Evolutionary conservation across 306 rosid genomes (phyloP).

Genomic region (Lathyrus sativus): DNA sequence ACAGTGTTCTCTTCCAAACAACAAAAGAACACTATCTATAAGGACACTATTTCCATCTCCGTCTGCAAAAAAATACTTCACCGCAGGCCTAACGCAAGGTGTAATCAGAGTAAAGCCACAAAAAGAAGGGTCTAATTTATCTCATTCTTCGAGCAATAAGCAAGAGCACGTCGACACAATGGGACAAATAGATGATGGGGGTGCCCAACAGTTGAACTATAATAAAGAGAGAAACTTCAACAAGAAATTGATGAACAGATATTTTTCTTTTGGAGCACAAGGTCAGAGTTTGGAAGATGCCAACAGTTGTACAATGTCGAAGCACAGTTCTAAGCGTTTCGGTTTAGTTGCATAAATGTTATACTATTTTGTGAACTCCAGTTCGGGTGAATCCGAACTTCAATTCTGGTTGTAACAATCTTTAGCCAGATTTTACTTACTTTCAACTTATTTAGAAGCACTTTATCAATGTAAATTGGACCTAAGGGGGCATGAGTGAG

Average conservation of each 20-base stretch:
- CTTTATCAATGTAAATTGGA: background rate
- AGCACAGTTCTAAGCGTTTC: conserved; percentile 40
- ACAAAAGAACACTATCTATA: conserved; percentile 54
- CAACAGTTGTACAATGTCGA: conserved; percentile 45
- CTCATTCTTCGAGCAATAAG: conserved; percentile 46
- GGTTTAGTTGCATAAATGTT: conserved; percentile 55
- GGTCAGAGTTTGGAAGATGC: conserved; percentile 56
- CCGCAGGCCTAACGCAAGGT: conserved; percentile 82
- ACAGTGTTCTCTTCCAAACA: conserved; percentile 60
- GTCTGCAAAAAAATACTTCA: conserved; percentile 55
- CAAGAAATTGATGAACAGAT: conserved; percentile 70
- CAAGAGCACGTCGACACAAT: conserved; percentile 43
- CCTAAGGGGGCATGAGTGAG: background rate
- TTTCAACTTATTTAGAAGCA: background rate
- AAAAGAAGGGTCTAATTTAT: conserved; percentile 42
- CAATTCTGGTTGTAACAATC: too few relatives aligned
- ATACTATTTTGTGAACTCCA: background rate
- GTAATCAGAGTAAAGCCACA: conserved; percentile 75
- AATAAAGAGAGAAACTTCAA: conserved; percentile 48
- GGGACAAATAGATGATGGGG: conserved; percentile 34
- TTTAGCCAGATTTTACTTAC: too few relatives aligned
- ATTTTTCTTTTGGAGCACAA: conserved; percentile 80
- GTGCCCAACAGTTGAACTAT: conserved; percentile 36
- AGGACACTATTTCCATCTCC: conserved; percentile 66
- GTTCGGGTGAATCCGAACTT: too few relatives aligned